phyloP scores from a whole-genome alignment of 768 basidiomycete species.

The Mycena galericulata region DNA sequence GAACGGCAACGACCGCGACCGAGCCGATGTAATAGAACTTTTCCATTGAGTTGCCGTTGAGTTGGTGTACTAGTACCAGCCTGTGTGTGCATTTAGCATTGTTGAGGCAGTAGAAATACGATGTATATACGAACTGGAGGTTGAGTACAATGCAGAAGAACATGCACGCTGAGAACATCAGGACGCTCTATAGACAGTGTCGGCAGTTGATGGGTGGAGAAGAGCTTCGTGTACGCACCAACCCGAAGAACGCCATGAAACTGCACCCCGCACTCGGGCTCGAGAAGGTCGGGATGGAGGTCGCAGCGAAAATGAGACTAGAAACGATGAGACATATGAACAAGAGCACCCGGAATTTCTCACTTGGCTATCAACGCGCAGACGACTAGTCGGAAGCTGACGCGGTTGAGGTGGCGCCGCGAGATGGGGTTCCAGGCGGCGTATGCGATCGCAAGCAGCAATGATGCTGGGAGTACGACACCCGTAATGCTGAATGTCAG shows the following conservation, averaged over 20 bases:
- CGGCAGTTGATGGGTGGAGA: no score
- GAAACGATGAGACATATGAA: background rate
- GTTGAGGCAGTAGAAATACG: background rate
- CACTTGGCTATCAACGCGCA: slow-evolving; percentile 15
- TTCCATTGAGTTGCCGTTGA: no score
- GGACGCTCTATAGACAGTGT: no score
- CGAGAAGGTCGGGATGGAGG: no score
- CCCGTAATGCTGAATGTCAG: background rate
- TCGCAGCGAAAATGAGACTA: no score
- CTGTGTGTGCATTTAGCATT: background rate
- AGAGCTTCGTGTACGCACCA: no score
- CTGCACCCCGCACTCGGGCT: no score
- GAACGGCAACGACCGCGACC: background rate
- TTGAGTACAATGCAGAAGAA: background rate
- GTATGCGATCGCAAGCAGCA: slow-evolving; percentile 6
- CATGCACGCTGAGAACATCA: no score
- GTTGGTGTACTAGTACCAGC: background rate
- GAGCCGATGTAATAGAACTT: background rate
- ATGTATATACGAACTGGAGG: background rate
- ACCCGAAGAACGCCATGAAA: no score
- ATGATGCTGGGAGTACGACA: background rate
- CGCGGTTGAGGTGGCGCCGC: slow-evolving; percentile 10
- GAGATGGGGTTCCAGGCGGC: slow-evolving; percentile 7
- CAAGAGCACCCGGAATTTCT: background rate
- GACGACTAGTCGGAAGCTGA: background rate